Evolutionary conservation across 176 grass and related monocot species (phyloP).

Genomic region (Eremochloa ophiuroides): DNA sequence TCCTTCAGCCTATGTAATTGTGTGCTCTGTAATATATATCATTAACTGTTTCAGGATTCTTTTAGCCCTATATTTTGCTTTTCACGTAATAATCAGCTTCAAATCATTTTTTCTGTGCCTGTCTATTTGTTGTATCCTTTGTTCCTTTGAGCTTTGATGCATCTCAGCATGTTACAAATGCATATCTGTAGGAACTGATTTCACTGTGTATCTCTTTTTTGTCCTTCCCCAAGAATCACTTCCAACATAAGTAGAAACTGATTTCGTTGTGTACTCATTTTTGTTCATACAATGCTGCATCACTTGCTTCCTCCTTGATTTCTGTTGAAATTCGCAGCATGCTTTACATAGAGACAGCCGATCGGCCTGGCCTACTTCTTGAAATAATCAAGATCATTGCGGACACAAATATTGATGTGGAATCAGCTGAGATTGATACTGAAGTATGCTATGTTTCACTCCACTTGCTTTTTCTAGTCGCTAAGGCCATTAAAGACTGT

Average conservation of each 20-base stretch:
- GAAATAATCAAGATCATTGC: conserved; percentile 78
- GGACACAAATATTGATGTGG: conserved; percentile 80
- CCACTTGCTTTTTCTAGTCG: not conserved
- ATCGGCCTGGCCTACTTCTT: conserved; percentile 82
- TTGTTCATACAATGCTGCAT: not conserved
- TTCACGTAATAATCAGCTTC: not conserved
- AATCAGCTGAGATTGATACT: conserved; percentile 97
- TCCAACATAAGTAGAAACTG: conserved; percentile 1
- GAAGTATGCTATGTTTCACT: conserved; percentile 46
- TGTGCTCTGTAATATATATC: not conserved
- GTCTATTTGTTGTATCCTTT: not conserved
- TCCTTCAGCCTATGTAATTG: not conserved
- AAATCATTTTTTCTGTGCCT: not conserved
- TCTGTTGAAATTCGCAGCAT: conserved; percentile 46
- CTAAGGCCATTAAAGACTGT: not conserved
- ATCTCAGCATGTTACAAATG: not conserved
- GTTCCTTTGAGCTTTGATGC: not conserved
- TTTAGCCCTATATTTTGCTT: not conserved
- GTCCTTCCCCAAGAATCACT: not conserved
- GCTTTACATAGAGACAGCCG: conserved; percentile 96
- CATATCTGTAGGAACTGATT: not conserved
- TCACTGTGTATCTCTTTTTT: not conserved
- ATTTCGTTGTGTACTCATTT: not conserved
- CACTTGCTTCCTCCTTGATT: conserved; percentile 11
- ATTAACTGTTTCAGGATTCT: not conserved